A percentile compares a stretch with the other conserved stretches of the same genome.
phyloP scores from a whole-genome alignment of 2,329 filamentous ascomycete genomes.

The Mollisia scopiformis region DNA sequence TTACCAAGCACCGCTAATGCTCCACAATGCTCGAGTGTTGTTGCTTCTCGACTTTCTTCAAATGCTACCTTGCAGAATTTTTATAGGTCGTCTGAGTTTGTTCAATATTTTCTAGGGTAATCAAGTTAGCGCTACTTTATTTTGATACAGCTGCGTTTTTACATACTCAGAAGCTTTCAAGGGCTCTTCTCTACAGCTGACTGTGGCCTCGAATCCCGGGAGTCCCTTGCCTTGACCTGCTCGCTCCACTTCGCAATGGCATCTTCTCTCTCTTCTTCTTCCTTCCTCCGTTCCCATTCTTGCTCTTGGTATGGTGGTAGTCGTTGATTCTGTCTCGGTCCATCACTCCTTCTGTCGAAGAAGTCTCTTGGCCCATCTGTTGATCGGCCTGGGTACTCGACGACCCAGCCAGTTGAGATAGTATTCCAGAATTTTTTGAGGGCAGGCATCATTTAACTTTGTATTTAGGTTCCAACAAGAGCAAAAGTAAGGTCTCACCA shows the following conservation, averaged over 20 bases:
- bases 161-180: too few relatives aligned
- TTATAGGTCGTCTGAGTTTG: too few relatives aligned
- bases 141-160: too few relatives aligned
- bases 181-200: background rate
- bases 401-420: constrained; percentile 27
- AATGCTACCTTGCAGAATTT: too few relatives aligned
- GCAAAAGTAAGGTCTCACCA: background rate
- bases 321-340: background rate
- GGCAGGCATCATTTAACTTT: background rate
- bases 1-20: too few relatives aligned
- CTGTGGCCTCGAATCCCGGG: background rate
- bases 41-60: too few relatives aligned
- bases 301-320: background rate
- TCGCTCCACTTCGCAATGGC: constrained; percentile 14
- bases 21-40: too few relatives aligned
- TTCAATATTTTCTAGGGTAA: too few relatives aligned
- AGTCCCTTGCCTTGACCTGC: constrained; percentile 6
- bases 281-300: background rate
- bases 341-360: constrained; percentile 22
- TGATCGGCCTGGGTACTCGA: constrained; percentile 24
- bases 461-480: background rate
- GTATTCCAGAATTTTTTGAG: constrained; percentile 26
- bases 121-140: too few relatives aligned
- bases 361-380: constrained; percentile 25
- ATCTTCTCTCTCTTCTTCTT: constrained; percentile 8